Conservation (phyloP, 164 flowering plant species). For the Tetrastigma voinierianum region DNA sequence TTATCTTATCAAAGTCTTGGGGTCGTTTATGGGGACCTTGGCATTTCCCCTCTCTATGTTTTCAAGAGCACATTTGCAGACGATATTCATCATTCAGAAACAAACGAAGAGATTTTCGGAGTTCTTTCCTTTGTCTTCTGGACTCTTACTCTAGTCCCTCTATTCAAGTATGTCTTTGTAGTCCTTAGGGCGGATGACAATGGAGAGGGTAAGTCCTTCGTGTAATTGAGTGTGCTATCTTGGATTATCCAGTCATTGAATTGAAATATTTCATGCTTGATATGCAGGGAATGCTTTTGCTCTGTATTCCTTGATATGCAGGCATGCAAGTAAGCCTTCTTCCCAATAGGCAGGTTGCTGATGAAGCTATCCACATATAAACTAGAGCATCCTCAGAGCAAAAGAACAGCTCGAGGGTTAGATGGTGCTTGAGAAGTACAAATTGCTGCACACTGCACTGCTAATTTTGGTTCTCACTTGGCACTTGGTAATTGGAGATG, state of each 20-base stretch:
- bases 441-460: constrained; percentile 67
- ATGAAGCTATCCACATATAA: constrained; percentile 82
- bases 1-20: constrained; percentile 90
- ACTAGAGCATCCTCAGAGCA: constrained; percentile 53
- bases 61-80: constrained; percentile 87
- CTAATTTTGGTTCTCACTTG: constrained; percentile 74
- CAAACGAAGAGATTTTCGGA: constrained; percentile 84
- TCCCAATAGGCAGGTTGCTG: constrained; percentile 81
- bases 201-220: constrained; percentile 58
- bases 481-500: constrained; percentile 98
- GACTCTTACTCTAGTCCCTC: constrained; percentile 72
- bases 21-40: constrained; percentile 91
- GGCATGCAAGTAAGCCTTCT: constrained; percentile 76
- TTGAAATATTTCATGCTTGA: constrained; percentile 1
- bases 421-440: constrained; percentile 65
- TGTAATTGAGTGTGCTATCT: neutral
- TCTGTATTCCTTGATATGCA: constrained; percentile 69
- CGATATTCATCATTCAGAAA: constrained; percentile 78
- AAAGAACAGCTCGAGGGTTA: constrained; percentile 46
- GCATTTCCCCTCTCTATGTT: constrained; percentile 88
- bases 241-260: neutral
- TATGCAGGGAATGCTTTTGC: constrained; percentile 83
- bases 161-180: constrained; percentile 72
- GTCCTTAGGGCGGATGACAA: constrained; percentile 84
- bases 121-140: constrained; percentile 82